phyloP scores from a whole-genome alignment of 106 monocot species.

The Alisma plantagoaquatica region DNA sequence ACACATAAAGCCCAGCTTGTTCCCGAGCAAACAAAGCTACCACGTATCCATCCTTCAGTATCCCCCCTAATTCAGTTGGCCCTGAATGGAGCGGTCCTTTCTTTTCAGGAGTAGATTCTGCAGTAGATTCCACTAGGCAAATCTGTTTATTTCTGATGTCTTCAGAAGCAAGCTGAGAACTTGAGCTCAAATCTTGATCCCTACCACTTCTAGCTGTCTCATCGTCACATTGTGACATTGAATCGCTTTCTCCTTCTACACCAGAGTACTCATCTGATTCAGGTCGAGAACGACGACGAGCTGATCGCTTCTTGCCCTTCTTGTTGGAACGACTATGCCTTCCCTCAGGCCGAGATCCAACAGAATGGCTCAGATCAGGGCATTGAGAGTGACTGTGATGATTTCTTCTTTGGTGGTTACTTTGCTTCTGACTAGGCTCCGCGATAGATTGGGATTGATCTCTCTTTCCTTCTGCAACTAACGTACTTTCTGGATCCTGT shows the following conservation, averaged over 20 bases:
- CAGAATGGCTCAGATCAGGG: conserved; percentile 41
- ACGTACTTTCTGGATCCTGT: conserved; percentile 28
- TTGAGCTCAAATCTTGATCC: conserved; percentile 70
- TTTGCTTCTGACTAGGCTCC: conserved; percentile 29
- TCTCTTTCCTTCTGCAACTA: conserved; percentile 23
- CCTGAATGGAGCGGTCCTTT: conserved; percentile 3
- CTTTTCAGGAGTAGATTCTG: conserved; percentile 47
- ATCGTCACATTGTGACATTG: conserved; percentile 52
- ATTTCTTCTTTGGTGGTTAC: conserved; percentile 27
- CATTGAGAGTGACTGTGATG: conserved; percentile 18
- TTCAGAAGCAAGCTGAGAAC: conserved; percentile 86
- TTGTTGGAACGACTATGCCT: conserved; percentile 69
- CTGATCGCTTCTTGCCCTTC: conserved; percentile 91
- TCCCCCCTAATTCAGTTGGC: conserved; percentile 28
- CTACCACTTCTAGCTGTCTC: conserved; percentile 54
- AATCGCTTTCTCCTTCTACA: conserved; percentile 45
- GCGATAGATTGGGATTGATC: conserved; percentile 37
- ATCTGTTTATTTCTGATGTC: conserved; percentile 63
- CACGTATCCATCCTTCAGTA: conserved; percentile 72
- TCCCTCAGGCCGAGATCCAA: conserved; percentile 45
- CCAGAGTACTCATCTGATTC: conserved; percentile 60
- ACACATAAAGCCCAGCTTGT: conserved; percentile 47
- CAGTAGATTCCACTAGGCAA: conserved; percentile 37
- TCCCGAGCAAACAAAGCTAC: conserved; percentile 62
- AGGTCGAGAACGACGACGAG: conserved; percentile 58